phyloP scores from a whole-genome alignment of 177 flowering plant species.

The Tripterygium wilfordii region DNA sequence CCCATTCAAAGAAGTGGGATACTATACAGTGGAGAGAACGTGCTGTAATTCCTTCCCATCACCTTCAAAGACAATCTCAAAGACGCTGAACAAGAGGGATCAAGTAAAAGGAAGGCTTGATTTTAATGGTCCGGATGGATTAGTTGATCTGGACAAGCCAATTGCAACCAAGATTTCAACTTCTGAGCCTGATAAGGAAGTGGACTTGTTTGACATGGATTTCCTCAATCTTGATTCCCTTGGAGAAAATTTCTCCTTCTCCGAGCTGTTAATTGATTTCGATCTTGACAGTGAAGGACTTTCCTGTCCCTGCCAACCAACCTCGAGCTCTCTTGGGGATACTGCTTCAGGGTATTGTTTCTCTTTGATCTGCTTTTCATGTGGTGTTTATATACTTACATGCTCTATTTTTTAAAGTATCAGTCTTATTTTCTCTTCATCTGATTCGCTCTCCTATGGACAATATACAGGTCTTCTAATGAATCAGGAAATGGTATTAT shows the following conservation, averaged over 20 bases:
- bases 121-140: conserved; percentile 56
- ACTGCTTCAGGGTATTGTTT: conserved; percentile 32
- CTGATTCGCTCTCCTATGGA: too few species aligned
- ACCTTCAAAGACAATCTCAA: conserved; percentile 42
- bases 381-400: too few species aligned
- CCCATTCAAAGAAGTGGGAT: conserved; percentile 50
- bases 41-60: conserved; percentile 49
- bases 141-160: conserved; percentile 25
- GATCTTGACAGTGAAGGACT: too few species aligned
- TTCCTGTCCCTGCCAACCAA: conserved; percentile 19
- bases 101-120: conserved; percentile 84
- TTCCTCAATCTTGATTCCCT: conserved; percentile 58
- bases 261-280: conserved; percentile 64
- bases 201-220: conserved; percentile 61
- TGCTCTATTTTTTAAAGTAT: too few species aligned
- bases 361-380: too few species aligned
- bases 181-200: conserved; percentile 40
- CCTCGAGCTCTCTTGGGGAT: conserved; percentile 17
- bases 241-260: conserved; percentile 59
- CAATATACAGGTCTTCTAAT: conserved; percentile 44
- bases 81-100: conserved; percentile 43
- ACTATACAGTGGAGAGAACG: conserved; percentile 51
- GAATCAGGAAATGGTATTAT: too few species aligned
- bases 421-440: too few species aligned
- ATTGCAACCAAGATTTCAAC: conserved; percentile 23